Base-by-base conservation (phyloP, 2,329 filamentous ascomycete species). In the Alternaria incomplexa region DNA sequence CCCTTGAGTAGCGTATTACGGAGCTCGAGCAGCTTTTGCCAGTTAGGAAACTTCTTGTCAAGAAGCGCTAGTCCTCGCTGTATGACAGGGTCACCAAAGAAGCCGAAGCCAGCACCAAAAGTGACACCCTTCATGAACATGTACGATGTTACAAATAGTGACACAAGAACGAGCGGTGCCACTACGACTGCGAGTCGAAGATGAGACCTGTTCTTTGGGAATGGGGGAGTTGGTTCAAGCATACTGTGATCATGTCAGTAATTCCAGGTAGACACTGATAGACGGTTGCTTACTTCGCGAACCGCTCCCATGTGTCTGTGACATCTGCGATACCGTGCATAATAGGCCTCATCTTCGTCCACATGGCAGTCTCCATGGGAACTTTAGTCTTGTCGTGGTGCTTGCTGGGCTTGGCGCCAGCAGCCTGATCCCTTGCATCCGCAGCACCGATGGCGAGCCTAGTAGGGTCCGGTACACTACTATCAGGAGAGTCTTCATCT, bases 41-140 rank as follows among this genome's bases (percentile, higher is more conserved):
- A 96, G 68, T 89, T 82, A 1, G 92, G 92, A 68, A 89, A 84
- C 47, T 83, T 84, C 13, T 80, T 81, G 77, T 92, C 90, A 26
- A 92, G 79, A 68, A 87, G 86, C 12, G 79, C 78, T 5, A 93
- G 74, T 3, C 84, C 87, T 12, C 85, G 86, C 30, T 83, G 82
- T 58, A 95, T 88, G 66, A 94, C 70, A 0, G 93, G 93, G 63
- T 95, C 90, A 1, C 91, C 91, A 66, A 96, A 97, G 82, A 96
- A 93, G 2, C 83, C 86, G 66, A 94, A 88, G 0, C 93, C 93
- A n/a, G 87, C 67, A 7, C 87, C 82, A 56, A 96, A 90, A 0
- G 88, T 90, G 2, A 86, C 78, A 2, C 85, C 85, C 73, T 95
- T 96, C 62, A 81, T 80, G 64, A 85, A 81, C 80, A 85, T 84